A percentile compares a stretch with the other conserved stretches of the same genome.
These are phyloP conservation scores for Colletotrichum plurivorum DNA, from an alignment of 2,329 filamentous ascomycete genomes.

Conservation along the genomic window DNA sequence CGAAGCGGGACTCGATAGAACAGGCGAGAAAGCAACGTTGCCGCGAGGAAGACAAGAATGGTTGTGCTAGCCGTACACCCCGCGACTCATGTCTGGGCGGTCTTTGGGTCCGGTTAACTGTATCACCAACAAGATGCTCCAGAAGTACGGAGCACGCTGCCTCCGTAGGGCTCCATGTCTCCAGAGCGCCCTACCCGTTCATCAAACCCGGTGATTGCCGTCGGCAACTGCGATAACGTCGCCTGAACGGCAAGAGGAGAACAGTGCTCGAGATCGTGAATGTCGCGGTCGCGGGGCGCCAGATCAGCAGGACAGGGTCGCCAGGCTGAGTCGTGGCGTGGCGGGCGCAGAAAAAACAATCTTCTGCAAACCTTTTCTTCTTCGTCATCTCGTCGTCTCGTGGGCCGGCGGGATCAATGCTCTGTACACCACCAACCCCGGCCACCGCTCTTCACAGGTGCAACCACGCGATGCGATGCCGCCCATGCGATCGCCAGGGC, in stretches of 20 bases:
- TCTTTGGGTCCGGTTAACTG: background rate
- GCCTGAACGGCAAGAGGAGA: background rate
- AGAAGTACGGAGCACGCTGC: no score
- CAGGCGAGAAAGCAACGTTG: constrained; percentile 23
- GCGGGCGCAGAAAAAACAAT: background rate
- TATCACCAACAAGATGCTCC: background rate
- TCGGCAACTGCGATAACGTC: constrained; percentile 19
- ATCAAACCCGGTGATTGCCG: constrained; percentile 2
- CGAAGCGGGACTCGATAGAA: constrained; percentile 17
- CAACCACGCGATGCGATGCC: constrained; percentile 26
- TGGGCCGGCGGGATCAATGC: background rate
- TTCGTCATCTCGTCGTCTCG: background rate
- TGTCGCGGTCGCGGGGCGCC: background rate
- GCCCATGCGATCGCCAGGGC: constrained; percentile 23
- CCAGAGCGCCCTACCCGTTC: background rate
- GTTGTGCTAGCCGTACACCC: constrained; percentile 8
- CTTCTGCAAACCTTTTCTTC: constrained; percentile 13
- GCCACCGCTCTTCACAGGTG: constrained; percentile 20
- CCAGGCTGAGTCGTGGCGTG: background rate
- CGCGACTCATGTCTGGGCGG: constrained; percentile 14
- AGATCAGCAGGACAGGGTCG: background rate
- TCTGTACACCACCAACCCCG: background rate
- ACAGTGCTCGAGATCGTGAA: constrained; percentile 5
- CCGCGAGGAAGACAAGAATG: background rate
- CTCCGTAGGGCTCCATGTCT: background rate